Evolutionary conservation across 2,329 filamentous ascomycete genomes (phyloP).

Genomic region (Sporothrix euskadiensis): DNA sequence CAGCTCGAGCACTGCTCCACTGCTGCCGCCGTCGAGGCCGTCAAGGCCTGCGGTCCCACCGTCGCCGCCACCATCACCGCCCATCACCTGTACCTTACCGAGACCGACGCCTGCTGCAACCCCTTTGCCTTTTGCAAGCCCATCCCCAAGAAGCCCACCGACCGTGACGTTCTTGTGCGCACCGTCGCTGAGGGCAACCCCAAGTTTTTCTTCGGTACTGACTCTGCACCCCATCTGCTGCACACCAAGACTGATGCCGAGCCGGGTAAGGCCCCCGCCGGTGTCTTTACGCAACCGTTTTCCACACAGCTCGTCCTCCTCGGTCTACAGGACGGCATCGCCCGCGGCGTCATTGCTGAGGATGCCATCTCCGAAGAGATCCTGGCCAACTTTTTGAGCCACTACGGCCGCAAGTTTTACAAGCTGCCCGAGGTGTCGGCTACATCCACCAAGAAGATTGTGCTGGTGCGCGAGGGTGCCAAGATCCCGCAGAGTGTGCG

Average conservation of each 20-base stretch:
- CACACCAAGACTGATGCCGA: slow-evolving; percentile 55
- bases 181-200: slow-evolving; percentile 59
- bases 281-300: slow-evolving; percentile 78
- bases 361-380: slow-evolving; percentile 56
- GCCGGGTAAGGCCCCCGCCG: slow-evolving; percentile 62
- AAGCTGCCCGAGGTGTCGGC: slow-evolving; percentile 39
- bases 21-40: slow-evolving; percentile 74
- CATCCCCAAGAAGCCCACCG: slow-evolving; percentile 71
- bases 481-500: slow-evolving; percentile 45
- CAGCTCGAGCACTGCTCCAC: slow-evolving; percentile 76
- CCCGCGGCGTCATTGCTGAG: slow-evolving; percentile 53
- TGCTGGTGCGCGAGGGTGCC: slow-evolving; percentile 46
- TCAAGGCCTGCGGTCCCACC: slow-evolving; percentile 71
- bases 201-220: slow-evolving; percentile 71
- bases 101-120: slow-evolving; percentile 33
- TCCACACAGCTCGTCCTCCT: slow-evolving; percentile 60
- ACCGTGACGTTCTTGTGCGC: slow-evolving; percentile 70
- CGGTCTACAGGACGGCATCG: slow-evolving; percentile 62
- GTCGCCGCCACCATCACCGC: slow-evolving; percentile 83
- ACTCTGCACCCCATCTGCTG: slow-evolving; percentile 68
- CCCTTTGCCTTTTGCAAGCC: slow-evolving; percentile 58
- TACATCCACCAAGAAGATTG: slow-evolving; percentile 36
- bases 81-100: slow-evolving; percentile 72
- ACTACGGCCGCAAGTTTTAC: slow-evolving; percentile 58
- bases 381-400: slow-evolving; percentile 56